phyloP scores from a whole-genome alignment of 352 stramenopile genomes.

The Blastocystis sp. region DNA sequence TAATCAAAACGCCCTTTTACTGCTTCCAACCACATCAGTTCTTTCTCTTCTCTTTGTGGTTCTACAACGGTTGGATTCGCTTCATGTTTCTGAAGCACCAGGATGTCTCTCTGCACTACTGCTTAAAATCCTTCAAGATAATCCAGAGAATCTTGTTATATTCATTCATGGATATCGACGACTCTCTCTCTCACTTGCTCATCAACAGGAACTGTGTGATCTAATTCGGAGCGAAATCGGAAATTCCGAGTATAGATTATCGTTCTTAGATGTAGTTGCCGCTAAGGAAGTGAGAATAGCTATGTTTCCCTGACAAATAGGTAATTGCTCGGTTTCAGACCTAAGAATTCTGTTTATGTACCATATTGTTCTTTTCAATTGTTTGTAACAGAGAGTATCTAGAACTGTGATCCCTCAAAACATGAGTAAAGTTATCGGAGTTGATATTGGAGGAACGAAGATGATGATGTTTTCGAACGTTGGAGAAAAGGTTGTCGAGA shows the following conservation, averaged over 20 bases:
- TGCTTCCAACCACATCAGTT: too few species aligned
- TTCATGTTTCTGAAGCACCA: too few species aligned
- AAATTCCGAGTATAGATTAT: neutral
- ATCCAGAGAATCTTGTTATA: too few species aligned
- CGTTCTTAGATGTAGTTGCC: neutral
- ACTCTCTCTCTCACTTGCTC: too few species aligned
- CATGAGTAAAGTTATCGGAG: slow-evolving; percentile 30
- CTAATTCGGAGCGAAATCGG: neutral
- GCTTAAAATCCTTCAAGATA: too few species aligned
- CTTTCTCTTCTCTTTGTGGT: too few species aligned
- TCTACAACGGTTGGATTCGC: too few species aligned
- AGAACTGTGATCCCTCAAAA: neutral
- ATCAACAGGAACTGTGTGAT: too few species aligned
- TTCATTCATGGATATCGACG: too few species aligned
- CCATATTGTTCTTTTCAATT: neutral
- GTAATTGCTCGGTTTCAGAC: neutral
- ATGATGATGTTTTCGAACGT: slow-evolving; percentile 43
- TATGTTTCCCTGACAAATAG: neutral
- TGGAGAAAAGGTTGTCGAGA: neutral
- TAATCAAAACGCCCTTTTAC: too few species aligned
- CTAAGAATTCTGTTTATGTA: neutral
- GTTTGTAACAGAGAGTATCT: neutral
- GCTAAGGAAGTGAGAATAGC: neutral
- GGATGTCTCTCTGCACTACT: too few species aligned
- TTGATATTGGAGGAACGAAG: slow-evolving; percentile 56